Conservation (phyloP, 2,329 filamentous ascomycete species). For the Scedosporium apiospermum region DNA sequence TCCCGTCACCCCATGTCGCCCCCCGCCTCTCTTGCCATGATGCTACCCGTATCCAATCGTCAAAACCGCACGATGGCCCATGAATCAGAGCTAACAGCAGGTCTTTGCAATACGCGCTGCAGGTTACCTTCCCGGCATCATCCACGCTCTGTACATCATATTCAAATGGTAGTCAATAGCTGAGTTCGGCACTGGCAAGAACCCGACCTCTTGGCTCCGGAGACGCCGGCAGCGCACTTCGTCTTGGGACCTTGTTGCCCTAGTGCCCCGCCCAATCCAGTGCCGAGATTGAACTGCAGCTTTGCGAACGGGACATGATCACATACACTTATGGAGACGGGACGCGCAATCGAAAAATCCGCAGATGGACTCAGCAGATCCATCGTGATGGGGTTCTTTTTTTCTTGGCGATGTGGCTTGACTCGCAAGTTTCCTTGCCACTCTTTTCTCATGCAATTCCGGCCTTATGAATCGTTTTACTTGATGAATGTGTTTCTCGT, state of each 20-base stretch:
- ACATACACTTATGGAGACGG: not conserved
- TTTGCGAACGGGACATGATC: not conserved
- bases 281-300: not conserved
- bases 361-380: not conserved
- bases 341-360: not conserved
- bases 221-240: not conserved
- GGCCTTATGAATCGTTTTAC: not conserved
- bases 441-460: not conserved
- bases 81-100: not conserved
- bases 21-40: not conserved
- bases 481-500: not conserved
- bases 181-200: not conserved
- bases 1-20: not conserved
- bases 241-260: not conserved
- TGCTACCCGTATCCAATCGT: not conserved
- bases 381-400: not conserved
- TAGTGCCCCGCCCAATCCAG: not conserved
- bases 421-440: not conserved
- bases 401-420: not conserved
- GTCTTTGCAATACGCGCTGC: not conserved
- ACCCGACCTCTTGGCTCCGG: not conserved
- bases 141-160: conserved; percentile 91
- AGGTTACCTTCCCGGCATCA: conserved; percentile 68
- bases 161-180: conserved; percentile 62
- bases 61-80: not conserved